Conservation (phyloP, 2,329 filamentous ascomycete species). For the Colletotrichum agaves region DNA sequence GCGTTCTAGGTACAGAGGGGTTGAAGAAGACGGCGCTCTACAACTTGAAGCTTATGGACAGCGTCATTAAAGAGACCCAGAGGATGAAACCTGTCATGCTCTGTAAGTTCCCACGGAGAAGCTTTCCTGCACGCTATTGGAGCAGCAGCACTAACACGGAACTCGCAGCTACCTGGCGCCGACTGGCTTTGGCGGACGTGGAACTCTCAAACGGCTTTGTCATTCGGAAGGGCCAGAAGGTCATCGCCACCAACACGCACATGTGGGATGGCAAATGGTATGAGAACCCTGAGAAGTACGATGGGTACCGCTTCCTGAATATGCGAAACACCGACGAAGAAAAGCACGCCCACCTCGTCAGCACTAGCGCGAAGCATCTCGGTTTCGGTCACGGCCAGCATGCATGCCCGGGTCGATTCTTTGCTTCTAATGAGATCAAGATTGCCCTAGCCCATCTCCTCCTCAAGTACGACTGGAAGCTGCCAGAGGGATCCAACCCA, state of each 20-base stretch:
- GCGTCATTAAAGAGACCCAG: slow-evolving; percentile 43
- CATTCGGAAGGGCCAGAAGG: slow-evolving; percentile 39
- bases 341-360: slow-evolving; percentile 47
- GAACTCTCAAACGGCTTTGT: slow-evolving; percentile 37
- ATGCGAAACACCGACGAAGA: slow-evolving; percentile 40
- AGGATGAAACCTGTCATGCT: slow-evolving; percentile 40
- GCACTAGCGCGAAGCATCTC: slow-evolving; percentile 44
- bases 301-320: slow-evolving; percentile 39
- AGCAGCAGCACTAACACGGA: too few relatives aligned
- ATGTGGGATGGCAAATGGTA: slow-evolving; percentile 39
- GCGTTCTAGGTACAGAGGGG: slow-evolving; percentile 37
- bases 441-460: slow-evolving; percentile 46
- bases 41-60: slow-evolving; percentile 42
- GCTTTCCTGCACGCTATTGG: neutral
- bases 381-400: slow-evolving; percentile 51
- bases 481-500: neutral
- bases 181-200: slow-evolving; percentile 34
- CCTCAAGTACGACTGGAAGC: slow-evolving; percentile 45
- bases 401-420: slow-evolving; percentile 52
- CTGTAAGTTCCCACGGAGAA: slow-evolving; percentile 28
- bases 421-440: slow-evolving; percentile 51
- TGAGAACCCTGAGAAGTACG: slow-evolving; percentile 37
- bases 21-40: slow-evolving; percentile 40
- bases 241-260: slow-evolving; percentile 37
- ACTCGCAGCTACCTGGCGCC: slow-evolving; percentile 25